A percentile compares a stretch with the other conserved stretches of the same genome.
Conservation (phyloP, 2,329 filamentous ascomycete species). For the Aspergillus nomiae region DNA sequence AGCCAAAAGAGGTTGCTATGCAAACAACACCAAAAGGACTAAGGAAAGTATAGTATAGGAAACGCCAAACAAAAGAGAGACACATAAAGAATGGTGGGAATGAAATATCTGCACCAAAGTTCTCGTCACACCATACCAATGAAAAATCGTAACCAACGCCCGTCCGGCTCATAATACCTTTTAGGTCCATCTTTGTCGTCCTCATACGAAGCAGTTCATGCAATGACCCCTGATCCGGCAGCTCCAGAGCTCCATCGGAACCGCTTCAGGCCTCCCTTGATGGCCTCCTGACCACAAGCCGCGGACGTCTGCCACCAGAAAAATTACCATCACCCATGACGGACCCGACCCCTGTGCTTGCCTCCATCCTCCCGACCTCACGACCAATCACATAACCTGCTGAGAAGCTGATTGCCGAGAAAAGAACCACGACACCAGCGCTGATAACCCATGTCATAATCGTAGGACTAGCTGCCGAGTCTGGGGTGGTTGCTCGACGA, state of each 20-base stretch:
- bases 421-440: conserved; percentile 64
- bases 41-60: neutral
- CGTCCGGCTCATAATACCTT: neutral
- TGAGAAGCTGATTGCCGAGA: conserved; percentile 66
- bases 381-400: conserved; percentile 65
- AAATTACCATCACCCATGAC: conserved; percentile 29
- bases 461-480: conserved; percentile 55
- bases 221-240: conserved; percentile 40
- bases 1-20: conserved; percentile 3
- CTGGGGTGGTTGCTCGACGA: conserved; percentile 32
- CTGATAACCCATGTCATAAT: conserved; percentile 68
- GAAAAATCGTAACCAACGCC: neutral
- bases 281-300: conserved; percentile 48
- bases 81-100: neutral
- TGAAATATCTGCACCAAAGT: neutral
- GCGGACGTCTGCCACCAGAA: conserved; percentile 36
- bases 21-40: neutral
- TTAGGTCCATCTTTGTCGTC: neutral
- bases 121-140: conserved; percentile 1
- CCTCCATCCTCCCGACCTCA: conserved; percentile 59
- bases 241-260: conserved; percentile 46
- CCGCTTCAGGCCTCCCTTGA: conserved; percentile 46
- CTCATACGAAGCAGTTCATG: conserved; percentile 21
- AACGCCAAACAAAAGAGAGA: neutral
- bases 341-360: conserved; percentile 30